phyloP scores from a whole-genome alignment of 2,329 filamentous ascomycete genomes.

The Lachnellula suecica region DNA sequence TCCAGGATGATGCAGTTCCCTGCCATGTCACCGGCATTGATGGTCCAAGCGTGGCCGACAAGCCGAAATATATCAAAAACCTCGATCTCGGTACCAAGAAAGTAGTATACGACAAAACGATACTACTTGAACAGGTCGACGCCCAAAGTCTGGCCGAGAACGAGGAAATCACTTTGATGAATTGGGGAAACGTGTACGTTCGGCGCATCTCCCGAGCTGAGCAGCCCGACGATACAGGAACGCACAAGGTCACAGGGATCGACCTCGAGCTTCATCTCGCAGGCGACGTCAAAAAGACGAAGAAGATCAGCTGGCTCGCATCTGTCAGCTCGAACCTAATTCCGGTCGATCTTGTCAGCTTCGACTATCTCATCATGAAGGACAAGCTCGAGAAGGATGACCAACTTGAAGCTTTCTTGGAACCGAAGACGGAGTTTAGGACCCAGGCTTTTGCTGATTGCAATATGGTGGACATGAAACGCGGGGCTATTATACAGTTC shows the following conservation, averaged over 20 bases:
- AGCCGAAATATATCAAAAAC: background rate
- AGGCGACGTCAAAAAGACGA: background rate
- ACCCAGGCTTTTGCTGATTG: constrained; percentile 2
- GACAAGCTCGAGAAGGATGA: constrained; percentile 88
- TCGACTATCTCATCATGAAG: constrained; percentile 90
- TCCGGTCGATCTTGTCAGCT: constrained; percentile 82
- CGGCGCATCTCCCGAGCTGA: background rate
- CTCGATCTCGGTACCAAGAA: background rate
- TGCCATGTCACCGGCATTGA: background rate
- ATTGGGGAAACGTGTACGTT: background rate
- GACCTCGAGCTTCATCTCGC: background rate
- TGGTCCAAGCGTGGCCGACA: background rate
- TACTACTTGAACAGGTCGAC: background rate
- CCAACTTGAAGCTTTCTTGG: constrained; percentile 76
- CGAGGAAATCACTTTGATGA: background rate
- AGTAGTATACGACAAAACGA: background rate
- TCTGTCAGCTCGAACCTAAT: constrained; percentile 71
- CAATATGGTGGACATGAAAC: background rate
- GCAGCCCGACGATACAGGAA: background rate
- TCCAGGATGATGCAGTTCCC: constrained; percentile 46
- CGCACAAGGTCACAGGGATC: background rate
- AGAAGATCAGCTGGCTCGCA: constrained; percentile 63
- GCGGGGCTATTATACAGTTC: constrained; percentile 1
- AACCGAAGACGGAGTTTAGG: background rate
- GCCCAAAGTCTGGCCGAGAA: background rate